These are phyloP conservation scores for Cutaneotrichosporon cyanovorans DNA, from an alignment of 1,284 basidiomycete species.

Conservation along the genomic window DNA sequence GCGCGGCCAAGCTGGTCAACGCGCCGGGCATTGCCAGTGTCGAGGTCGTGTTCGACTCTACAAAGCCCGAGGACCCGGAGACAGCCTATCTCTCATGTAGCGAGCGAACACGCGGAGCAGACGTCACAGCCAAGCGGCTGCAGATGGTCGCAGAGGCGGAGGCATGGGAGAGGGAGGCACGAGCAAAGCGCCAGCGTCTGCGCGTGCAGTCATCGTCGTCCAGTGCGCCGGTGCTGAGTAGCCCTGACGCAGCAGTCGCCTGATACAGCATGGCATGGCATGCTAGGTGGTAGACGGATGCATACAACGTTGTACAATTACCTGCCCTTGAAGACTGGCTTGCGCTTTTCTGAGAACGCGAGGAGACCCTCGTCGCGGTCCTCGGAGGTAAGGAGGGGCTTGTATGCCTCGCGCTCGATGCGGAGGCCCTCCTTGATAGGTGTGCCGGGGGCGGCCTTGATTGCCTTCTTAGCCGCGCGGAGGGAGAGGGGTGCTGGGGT, in stretches of 20 bases:
- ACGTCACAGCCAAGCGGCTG: conserved; percentile 15
- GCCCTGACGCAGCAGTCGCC: neutral
- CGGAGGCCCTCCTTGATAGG: conserved; percentile 74
- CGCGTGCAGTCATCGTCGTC: neutral
- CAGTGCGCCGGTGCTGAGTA: neutral
- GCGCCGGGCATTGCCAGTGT: conserved; percentile 33
- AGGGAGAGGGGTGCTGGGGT: conserved; percentile 73
- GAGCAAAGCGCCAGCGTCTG: conserved; percentile 13
- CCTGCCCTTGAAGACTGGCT: conserved; percentile 69
- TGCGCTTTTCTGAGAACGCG: conserved; percentile 83
- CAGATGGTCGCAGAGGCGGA: conserved; percentile 31
- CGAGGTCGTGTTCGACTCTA: conserved; percentile 36
- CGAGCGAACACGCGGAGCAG: conserved; percentile 10
- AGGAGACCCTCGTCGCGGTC: conserved; percentile 78
- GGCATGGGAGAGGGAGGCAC: conserved; percentile 33
- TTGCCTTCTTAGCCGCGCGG: conserved; percentile 78
- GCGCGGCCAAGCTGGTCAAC: conserved; percentile 1
- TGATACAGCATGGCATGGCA: neutral
- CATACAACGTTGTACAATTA: conserved; percentile 31
- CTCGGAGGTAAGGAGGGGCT: conserved; percentile 65
- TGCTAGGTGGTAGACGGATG: conserved; percentile 6
- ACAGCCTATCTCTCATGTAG: conserved; percentile 12
- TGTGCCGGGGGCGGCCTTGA: conserved; percentile 69
- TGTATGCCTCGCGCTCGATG: conserved; percentile 80
- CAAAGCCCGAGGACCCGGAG: neutral